These are phyloP conservation scores for Madurella fahalii DNA, from an alignment of 2,329 filamentous ascomycete genomes.

Conservation along the genomic window DNA sequence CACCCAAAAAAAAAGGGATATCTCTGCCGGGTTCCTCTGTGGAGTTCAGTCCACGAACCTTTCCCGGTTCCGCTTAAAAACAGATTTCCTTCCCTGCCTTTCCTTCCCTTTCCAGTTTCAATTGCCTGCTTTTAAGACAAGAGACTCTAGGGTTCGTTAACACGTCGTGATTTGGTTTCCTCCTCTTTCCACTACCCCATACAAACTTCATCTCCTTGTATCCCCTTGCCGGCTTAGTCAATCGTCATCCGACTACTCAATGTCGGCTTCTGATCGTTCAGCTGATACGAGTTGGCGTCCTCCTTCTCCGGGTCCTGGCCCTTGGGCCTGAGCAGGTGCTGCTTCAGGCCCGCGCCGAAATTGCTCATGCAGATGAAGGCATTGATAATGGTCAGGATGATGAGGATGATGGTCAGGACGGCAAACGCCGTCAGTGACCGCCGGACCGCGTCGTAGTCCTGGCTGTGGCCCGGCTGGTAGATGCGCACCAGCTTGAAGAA, in stretches of 20 bases:
- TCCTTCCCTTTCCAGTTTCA: not conserved
- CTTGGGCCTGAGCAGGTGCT: conserved; percentile 63
- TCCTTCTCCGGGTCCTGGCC: conserved; percentile 50
- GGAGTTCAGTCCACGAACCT: not conserved
- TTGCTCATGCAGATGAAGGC: conserved; percentile 85
- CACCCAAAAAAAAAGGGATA: conserved; percentile 2
- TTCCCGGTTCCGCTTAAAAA: not conserved
- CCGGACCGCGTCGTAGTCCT: conserved; percentile 71
- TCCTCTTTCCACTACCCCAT: not conserved
- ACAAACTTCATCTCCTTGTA: not conserved
- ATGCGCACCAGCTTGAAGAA: conserved; percentile 97
- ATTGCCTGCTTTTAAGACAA: not conserved
- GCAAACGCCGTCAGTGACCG: conserved; percentile 90
- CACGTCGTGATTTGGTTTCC: not conserved
- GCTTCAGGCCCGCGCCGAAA: conserved; percentile 85
- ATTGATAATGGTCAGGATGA: conserved; percentile 83
- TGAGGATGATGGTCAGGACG: conserved; percentile 83
- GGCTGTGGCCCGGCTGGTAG: conserved; percentile 62
- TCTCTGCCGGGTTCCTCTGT: not conserved
- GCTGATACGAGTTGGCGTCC: conserved; percentile 52
- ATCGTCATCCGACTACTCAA: conserved; percentile 58
- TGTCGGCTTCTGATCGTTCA: conserved; percentile 54
- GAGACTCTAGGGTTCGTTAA: not conserved
- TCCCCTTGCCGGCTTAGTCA: conserved; percentile 39
- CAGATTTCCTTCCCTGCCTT: not conserved